Conservation (phyloP, 1,139 yeast genomes). For the Suhomyces bribrorum region DNA sequence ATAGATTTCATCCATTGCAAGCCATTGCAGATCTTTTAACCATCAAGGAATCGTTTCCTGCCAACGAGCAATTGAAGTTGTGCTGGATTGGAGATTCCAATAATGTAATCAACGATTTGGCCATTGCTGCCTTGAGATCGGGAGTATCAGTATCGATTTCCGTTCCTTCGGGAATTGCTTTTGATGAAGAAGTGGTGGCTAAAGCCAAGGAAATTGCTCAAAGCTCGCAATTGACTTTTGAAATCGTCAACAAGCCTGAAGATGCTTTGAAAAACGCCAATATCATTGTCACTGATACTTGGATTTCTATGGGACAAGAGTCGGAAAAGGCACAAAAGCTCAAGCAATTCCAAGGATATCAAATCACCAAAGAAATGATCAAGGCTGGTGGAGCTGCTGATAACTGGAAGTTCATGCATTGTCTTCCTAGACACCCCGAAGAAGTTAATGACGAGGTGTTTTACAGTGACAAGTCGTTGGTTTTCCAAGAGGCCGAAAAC, state of each 20-base stretch:
- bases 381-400: slow-evolving; percentile 54
- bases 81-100: slow-evolving; percentile 98
- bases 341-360: slow-evolving; percentile 82
- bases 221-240: slow-evolving; percentile 56
- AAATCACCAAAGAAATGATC: slow-evolving; percentile 70
- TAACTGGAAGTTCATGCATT: slow-evolving; percentile 92
- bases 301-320: slow-evolving; percentile 98
- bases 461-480: slow-evolving; percentile 79
- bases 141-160: slow-evolving; percentile 86
- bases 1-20: slow-evolving; percentile 89
- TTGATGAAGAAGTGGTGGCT: slow-evolving; percentile 56
- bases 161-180: slow-evolving; percentile 72
- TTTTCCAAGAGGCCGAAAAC: slow-evolving; percentile 94
- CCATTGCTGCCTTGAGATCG: slow-evolving; percentile 83
- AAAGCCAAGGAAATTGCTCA: slow-evolving; percentile 56
- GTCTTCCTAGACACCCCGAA: slow-evolving; percentile 92
- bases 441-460: slow-evolving; percentile 94
- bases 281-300: slow-evolving; percentile 92
- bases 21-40: slow-evolving; percentile 91
- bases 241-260: slow-evolving; percentile 70
- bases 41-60: slow-evolving; percentile 72
- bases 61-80: slow-evolving; percentile 64
- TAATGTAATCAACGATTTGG: slow-evolving; percentile 90
- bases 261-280: slow-evolving; percentile 74
- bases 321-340: slow-evolving; percentile 68